Conservation (phyloP, 371 early-diverging fungal species). For the Mucor mucedo region DNA sequence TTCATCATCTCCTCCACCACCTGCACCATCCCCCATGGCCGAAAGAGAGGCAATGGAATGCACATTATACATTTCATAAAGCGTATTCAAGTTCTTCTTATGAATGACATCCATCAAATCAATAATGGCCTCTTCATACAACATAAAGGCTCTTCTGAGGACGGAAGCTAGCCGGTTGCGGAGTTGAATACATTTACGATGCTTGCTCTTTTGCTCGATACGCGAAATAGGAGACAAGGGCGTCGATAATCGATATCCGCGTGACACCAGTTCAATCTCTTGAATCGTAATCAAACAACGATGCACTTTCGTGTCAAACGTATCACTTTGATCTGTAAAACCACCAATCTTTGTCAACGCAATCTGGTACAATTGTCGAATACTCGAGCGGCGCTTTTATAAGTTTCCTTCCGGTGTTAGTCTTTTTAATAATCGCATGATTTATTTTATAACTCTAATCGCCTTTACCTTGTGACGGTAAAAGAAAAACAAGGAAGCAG, state of each 20-base stretch:
- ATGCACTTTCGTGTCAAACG: conserved; percentile 63
- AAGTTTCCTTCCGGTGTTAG: background rate
- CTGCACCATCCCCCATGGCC: conserved; percentile 27
- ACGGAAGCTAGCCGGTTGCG: conserved; percentile 36
- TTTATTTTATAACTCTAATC: background rate
- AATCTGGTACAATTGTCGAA: conserved; percentile 55
- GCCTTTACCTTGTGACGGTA: conserved; percentile 46
- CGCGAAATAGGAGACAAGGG: conserved; percentile 70
- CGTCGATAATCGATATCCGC: conserved; percentile 70
- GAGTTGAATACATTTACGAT: conserved; percentile 55
- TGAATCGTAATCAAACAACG: conserved; percentile 68
- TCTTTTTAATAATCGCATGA: background rate
- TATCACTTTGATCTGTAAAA: conserved; percentile 58
- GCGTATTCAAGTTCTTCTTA: conserved; percentile 31
- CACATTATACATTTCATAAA: conserved; percentile 57
- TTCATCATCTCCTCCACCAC: conserved; percentile 6
- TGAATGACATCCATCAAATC: conserved; percentile 45
- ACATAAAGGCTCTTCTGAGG: conserved; percentile 47
- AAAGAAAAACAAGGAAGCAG: conserved; percentile 43
- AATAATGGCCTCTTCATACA: conserved; percentile 49
- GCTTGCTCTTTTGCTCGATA: conserved; percentile 64
- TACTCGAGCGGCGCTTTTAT: conserved; percentile 52
- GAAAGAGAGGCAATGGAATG: conserved; percentile 45
- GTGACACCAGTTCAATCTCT: conserved; percentile 75
- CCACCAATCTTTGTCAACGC: conserved; percentile 54